Percentiles rank a stretch among this genome's conserved stretches.
Conservation (phyloP, 805 yeast genomes). For the Saccharomycopsis microspora region DNA sequence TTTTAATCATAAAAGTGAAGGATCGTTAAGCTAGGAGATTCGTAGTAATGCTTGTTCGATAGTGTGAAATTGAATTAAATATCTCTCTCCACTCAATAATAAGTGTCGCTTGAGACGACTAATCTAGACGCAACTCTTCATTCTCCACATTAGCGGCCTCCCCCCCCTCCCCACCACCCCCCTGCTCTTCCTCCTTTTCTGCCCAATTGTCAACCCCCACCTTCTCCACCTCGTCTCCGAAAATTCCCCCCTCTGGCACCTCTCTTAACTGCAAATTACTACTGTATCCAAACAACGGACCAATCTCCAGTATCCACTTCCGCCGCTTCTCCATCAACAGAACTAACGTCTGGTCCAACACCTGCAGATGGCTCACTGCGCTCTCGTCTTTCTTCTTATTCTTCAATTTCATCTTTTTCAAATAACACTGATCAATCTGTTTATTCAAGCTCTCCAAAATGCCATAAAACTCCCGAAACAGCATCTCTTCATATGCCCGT, state of each 20-base stretch:
- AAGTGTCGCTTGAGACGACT: no score
- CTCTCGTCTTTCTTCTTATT: constrained; percentile 37
- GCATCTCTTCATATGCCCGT: constrained; percentile 73
- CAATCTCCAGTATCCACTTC: constrained; percentile 85
- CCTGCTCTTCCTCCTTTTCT: no score
- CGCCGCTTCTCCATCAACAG: constrained; percentile 74
- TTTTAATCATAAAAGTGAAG: no score
- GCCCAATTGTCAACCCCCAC: constrained; percentile 7
- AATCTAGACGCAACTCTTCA: no score
- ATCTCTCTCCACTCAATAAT: no score
- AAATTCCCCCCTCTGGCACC: constrained; percentile 54
- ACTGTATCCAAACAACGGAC: constrained; percentile 63
- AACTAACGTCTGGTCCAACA: constrained; percentile 66
- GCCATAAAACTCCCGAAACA: constrained; percentile 88
- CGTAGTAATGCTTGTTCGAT: no score
- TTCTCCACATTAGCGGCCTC: no score
- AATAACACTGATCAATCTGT: constrained; percentile 90
- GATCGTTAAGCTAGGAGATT: no score
- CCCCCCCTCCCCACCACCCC: no score
- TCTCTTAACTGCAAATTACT: constrained; percentile 52
- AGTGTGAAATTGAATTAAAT: no score
- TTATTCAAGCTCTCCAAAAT: constrained; percentile 90
- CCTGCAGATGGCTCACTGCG: constrained; percentile 39
- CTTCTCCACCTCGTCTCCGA: constrained; percentile 24
- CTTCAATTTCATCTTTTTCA: constrained; percentile 69